These are phyloP conservation scores for Durio zibethinus DNA, from an alignment of 345 rosid genomes.

Conservation along the genomic window DNA sequence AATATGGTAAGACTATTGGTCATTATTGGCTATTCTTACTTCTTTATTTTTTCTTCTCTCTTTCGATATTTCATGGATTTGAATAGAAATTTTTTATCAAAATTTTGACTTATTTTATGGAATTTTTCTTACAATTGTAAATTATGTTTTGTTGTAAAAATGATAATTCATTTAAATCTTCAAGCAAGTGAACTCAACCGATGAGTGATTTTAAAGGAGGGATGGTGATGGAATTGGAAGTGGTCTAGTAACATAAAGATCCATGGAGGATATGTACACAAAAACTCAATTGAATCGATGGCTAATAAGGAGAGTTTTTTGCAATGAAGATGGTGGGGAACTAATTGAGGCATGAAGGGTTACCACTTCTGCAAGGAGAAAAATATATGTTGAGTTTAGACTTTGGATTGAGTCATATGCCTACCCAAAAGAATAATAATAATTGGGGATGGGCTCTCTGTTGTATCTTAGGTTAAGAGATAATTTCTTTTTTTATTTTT, in stretches of 20 bases:
- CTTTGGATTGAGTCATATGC: constrained; percentile 69
- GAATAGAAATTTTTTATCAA: no score
- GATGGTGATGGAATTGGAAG: constrained; percentile 32
- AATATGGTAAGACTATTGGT: no score
- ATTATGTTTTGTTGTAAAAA: no score
- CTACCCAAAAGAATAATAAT: constrained; percentile 41
- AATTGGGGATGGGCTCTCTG: constrained; percentile 59
- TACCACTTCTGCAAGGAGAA: constrained; percentile 96
- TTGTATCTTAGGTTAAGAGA: constrained; percentile 64
- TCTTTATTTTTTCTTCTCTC: no score
- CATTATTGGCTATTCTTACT: no score
- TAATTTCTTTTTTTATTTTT: no score
- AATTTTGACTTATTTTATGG: no score
- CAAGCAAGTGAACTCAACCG: constrained; percentile 42
- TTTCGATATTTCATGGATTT: no score
- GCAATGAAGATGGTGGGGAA: constrained; percentile 57
- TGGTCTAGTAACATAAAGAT: constrained; percentile 52
- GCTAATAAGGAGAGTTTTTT: constrained; percentile 69
- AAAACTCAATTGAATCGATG: constrained; percentile 75
- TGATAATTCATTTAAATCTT: no score
- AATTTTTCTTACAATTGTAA: no score
- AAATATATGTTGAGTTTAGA: constrained; percentile 58
- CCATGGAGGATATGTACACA: constrained; percentile 72
- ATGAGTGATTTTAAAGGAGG: constrained; percentile 54
- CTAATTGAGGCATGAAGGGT: no score